phyloP scores from a whole-genome alignment of 495 filamentous ascomycete species.

The Penicillium roqueforti region DNA sequence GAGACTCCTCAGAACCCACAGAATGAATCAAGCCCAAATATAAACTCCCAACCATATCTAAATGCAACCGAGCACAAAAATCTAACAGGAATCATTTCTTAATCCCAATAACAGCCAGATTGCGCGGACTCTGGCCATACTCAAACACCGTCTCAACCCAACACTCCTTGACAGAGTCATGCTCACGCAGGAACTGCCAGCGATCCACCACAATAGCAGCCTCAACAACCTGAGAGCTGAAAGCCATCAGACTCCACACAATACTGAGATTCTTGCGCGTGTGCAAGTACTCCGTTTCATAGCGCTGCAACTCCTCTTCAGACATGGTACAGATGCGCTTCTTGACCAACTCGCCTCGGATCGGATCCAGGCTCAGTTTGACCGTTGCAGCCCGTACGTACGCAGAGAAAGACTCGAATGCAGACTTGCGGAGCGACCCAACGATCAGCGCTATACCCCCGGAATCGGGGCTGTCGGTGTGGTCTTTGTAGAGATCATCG shows the following conservation, averaged over 20 bases:
- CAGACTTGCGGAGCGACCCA: constrained; percentile 74
- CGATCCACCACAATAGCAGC: constrained; percentile 86
- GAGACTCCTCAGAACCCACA: neutral
- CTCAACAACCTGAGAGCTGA: constrained; percentile 83
- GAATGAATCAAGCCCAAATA: neutral
- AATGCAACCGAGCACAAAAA: constrained; percentile 1
- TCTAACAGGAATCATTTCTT: constrained; percentile 51
- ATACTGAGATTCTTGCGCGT: constrained; percentile 79
- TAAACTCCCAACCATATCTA: constrained; percentile 7
- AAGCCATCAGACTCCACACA: constrained; percentile 92
- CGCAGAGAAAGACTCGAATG: constrained; percentile 67
- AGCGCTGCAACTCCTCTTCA: constrained; percentile 67
- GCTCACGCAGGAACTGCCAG: constrained; percentile 83
- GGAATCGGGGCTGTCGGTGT: constrained; percentile 29
- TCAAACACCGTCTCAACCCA: constrained; percentile 96
- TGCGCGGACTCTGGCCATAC: constrained; percentile 81
- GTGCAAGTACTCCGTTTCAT: constrained; percentile 58
- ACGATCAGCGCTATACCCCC: constrained; percentile 69
- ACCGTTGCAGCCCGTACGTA: constrained; percentile 77
- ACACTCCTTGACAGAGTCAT: constrained; percentile 57
- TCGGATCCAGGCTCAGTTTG: constrained; percentile 61
- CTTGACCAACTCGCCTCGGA: constrained; percentile 52
- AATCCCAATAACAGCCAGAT: constrained; percentile 83
- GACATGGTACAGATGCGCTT: constrained; percentile 59
- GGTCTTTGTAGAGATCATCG: constrained; percentile 32